Conservation (phyloP, 148 eudicot genomes). For the Arbutus unedo region DNA sequence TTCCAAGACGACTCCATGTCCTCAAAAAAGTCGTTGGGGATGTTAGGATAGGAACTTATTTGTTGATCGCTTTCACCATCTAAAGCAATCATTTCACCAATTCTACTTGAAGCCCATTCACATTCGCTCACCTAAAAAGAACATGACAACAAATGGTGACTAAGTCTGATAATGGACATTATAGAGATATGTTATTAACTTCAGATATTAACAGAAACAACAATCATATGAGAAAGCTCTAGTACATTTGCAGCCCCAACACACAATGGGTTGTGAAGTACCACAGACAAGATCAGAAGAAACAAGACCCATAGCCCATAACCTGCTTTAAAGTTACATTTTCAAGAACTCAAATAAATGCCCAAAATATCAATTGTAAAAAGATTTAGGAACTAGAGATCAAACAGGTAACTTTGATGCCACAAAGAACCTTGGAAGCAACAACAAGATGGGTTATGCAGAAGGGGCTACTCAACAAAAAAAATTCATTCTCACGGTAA, state of each 20-base stretch:
- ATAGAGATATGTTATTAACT: not conserved
- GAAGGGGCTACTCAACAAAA: not conserved
- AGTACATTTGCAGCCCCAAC: not conserved
- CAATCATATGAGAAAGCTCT: not conserved
- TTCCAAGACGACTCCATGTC: slow-evolving; percentile 93
- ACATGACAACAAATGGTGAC: not conserved
- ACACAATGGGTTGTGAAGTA: slow-evolving; percentile 3
- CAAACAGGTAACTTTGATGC: not conserved
- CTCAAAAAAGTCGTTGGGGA: slow-evolving; percentile 79
- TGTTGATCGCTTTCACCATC: slow-evolving; percentile 71
- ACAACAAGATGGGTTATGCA: not conserved
- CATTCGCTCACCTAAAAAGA: slow-evolving; percentile 69
- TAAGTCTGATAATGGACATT: not conserved
- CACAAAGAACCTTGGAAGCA: slow-evolving; percentile 1
- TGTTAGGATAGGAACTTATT: slow-evolving; percentile 38
- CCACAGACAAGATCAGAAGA: not conserved
- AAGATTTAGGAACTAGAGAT: not conserved
- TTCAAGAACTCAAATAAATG: not conserved
- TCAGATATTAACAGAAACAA: not conserved
- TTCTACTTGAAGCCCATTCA: slow-evolving; percentile 58
- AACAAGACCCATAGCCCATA: not conserved
- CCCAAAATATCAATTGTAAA: not conserved
- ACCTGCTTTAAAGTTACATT: not conserved
- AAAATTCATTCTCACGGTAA: not conserved
- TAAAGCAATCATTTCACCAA: slow-evolving; percentile 67